Evolutionary conservation across 306 rosid species (phyloP).

Genomic region (Sindora glabra): DNA sequence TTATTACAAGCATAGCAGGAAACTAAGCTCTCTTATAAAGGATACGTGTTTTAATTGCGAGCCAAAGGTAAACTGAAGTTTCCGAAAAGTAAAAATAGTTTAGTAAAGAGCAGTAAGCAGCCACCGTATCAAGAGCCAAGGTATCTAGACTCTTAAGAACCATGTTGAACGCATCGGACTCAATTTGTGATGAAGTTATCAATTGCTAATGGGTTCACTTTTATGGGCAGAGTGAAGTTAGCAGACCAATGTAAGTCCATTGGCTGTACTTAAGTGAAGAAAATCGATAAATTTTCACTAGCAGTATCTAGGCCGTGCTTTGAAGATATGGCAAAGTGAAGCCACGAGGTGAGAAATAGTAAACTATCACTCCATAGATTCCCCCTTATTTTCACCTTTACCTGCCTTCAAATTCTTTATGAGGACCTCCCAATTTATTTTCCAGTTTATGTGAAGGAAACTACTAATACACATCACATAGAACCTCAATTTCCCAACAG

Average conservation of each 20-base stretch:
- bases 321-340: neutral
- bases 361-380: neutral
- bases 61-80: neutral
- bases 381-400: neutral
- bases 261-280: neutral
- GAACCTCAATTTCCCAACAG: neutral
- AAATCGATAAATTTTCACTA: neutral
- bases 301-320: neutral
- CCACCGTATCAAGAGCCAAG: neutral
- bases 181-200: neutral
- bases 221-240: neutral
- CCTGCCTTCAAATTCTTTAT: neutral
- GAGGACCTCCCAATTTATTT: neutral
- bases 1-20: slow-evolving; percentile 1
- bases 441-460: neutral
- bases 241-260: neutral
- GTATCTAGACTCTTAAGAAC: neutral
- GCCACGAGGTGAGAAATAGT: neutral
- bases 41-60: neutral
- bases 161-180: neutral
- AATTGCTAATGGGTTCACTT: neutral
- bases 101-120: neutral
- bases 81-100: neutral
- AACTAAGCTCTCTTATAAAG: neutral
- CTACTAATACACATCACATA: neutral